Base-by-base conservation (phyloP, 441 rosid genomes). In the Brassica balearica region DNA sequence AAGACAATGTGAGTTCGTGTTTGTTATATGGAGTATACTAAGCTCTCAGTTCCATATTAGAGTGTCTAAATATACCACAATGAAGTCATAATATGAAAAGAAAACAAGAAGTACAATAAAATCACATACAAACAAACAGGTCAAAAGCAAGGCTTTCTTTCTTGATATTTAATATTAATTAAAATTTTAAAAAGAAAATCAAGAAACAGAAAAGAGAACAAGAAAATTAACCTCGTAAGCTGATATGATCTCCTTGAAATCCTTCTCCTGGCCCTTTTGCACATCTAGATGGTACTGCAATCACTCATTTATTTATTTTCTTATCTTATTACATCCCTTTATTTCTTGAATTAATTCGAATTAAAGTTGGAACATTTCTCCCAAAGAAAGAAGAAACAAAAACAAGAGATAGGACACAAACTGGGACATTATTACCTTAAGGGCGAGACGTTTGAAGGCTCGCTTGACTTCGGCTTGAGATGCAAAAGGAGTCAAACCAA, bases 221-320 rank as follows among this genome's bases (percentile, higher is more conserved):
- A 41, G 20, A 53, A 8, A 72, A 64, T 15, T 15, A 34, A 78
- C 82, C 80, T 82, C 80, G 59, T 78, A 82, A 6, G 85, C 82
- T 36, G 85, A 82, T 78, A 71, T 82, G 22, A 82, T 82, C 41
- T 71, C 77, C 14, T 68, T 75, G 48, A 82, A 82, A 36, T 78
- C 64, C 2, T 82, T 82, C 17, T 72, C 80, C 11, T 58, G 71
- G 38, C 77, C 82, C 76, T 82, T 78, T 3, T 78, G 71, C 63
- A 82, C 82, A 74, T 82, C 82, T 59, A 80, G 85, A 67, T 82
- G 85, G 27, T 71, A 78, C 77, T 80, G 65, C 73, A 80, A 66
- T 53, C 22, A 34, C 32, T 17, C 70, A 10, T 48, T 60, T 48
- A 12, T 41, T 66, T 9, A 2, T 41, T 20, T 11, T 2, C 9